These are phyloP conservation scores for Plasmodium ovale DNA, from an alignment of 169 alveolate genomes.

Conservation along the genomic window DNA sequence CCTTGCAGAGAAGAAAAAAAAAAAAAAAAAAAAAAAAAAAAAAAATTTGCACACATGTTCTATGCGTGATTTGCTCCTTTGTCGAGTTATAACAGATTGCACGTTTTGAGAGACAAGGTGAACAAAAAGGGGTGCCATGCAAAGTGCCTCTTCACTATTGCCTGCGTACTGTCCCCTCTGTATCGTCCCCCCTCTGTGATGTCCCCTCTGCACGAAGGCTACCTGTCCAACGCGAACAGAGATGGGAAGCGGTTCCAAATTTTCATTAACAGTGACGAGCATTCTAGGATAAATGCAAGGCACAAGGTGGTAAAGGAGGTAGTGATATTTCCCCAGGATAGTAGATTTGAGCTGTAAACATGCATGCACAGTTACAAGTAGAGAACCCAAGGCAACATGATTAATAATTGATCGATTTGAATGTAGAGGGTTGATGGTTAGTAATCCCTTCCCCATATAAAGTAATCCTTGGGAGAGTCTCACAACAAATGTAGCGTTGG, in stretches of 20 bases:
- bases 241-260: constrained; percentile 92
- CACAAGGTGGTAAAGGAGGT: constrained; percentile 93
- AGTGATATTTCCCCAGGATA: constrained; percentile 92
- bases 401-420: constrained; percentile 95
- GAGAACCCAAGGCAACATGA: constrained; percentile 95
- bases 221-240: constrained; percentile 88
- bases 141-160: neutral
- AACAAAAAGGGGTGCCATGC: neutral
- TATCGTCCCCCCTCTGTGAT: too few species aligned
- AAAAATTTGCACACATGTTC: too few species aligned
- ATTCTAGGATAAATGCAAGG: constrained; percentile 94
- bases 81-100: too few species aligned
- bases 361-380: constrained; percentile 92
- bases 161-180: too few species aligned
- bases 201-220: neutral
- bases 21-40: neutral
- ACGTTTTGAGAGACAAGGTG: neutral
- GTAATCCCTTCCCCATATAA: constrained; percentile 97
- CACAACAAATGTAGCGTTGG: constrained; percentile 96
- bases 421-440: constrained; percentile 96
- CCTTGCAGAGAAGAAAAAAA: constrained; percentile 71
- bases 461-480: constrained; percentile 95
- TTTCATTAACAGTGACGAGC: constrained; percentile 91
- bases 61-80: too few species aligned
- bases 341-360: constrained; percentile 92